Base-by-base conservation (phyloP, 441 rosid species). In the Brassica balearica region DNA sequence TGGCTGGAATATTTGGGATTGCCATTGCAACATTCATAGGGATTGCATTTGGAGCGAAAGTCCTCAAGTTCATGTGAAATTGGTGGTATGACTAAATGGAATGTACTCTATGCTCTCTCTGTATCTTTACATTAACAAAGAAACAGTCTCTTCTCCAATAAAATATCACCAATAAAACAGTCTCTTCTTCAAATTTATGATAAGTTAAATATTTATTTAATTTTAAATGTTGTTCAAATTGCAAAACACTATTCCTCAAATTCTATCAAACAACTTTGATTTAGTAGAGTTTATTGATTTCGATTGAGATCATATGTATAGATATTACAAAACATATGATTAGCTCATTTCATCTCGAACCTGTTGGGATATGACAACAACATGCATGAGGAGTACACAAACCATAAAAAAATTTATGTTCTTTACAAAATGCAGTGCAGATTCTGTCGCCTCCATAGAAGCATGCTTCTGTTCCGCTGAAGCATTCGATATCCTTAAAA, bases 1-100 rank as follows among this genome's bases (percentile, higher is more conserved):
- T 91, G 2, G 97, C 92, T 0, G 94, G 93, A 71, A 95, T 92
- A 65, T 93, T 92, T 71, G 95, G 97, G 56, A 88, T 91, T 7
- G 84, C 97, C 41, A 85, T 89, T 67, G 98, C 97, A 19, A 95
- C 96, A n/a, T 95, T 95, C 80, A 66, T 91, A 27, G 95, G 98
- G 65, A 69, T 85, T 74, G 90, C 68, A 22, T 92, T 94, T 80
- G 96, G 97, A 8, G 56, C 14, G 8, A 81, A 69, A 25, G 86
- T 91, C 41, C 85, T 94, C 53, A 78, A 82, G 76, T 81, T 64
- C 86, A 87, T 88, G 94, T 88, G 82, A 81, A 59, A 67, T 36
- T 68, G 32, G 32, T 71, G 38, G n/a, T 68, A 22, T 68, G 61
- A 46, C 25, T 63, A 8, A 14, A 41, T 43, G 46, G 53, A 32